phyloP scores from a whole-genome alignment of 345 rosid species.

The Cochlearia excelsa region DNA sequence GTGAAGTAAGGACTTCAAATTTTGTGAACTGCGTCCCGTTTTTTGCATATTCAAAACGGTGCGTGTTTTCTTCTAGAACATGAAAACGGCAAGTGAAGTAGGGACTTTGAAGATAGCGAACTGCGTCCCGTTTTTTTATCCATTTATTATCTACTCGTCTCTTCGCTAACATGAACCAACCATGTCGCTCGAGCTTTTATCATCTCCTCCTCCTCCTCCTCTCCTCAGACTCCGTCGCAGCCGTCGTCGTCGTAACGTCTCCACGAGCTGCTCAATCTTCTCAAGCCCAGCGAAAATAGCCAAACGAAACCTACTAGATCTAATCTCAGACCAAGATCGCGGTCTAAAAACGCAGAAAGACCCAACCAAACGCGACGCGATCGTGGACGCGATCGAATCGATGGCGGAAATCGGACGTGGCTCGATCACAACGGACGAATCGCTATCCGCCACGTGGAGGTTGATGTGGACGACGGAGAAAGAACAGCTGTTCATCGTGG shows the following conservation, averaged over 20 bases:
- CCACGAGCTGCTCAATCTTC: slow-evolving; percentile 41
- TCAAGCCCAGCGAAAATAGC: slow-evolving; percentile 41
- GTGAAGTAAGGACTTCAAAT: not conserved
- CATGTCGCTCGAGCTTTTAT: slow-evolving; percentile 27
- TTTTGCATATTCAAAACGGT: too few relatives aligned
- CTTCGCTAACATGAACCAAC: not conserved
- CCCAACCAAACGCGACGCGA: slow-evolving; percentile 47
- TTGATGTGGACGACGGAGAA: slow-evolving; percentile 93
- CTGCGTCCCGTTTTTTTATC: too few relatives aligned
- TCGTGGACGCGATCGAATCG: slow-evolving; percentile 60
- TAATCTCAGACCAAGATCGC: slow-evolving; percentile 75
- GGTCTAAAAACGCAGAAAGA: slow-evolving; percentile 80
- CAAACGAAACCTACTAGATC: slow-evolving; percentile 56
- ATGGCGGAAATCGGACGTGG: slow-evolving; percentile 57
- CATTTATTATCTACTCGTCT: too few relatives aligned
- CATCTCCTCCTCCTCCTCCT: slow-evolving; percentile 16
- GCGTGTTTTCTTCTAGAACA: too few relatives aligned
- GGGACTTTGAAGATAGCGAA: too few relatives aligned
- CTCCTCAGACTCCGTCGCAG: slow-evolving; percentile 4
- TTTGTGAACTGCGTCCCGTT: too few relatives aligned
- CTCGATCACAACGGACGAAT: slow-evolving; percentile 52
- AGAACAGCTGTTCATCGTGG: slow-evolving; percentile 86
- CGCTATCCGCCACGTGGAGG: slow-evolving; percentile 84
- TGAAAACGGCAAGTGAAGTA: too few relatives aligned
- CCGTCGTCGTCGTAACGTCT: slow-evolving; percentile 11